These are phyloP conservation scores for Boletellus ananiceps DNA, from an alignment of 768 basidiomycete species.

Conservation along the genomic window DNA sequence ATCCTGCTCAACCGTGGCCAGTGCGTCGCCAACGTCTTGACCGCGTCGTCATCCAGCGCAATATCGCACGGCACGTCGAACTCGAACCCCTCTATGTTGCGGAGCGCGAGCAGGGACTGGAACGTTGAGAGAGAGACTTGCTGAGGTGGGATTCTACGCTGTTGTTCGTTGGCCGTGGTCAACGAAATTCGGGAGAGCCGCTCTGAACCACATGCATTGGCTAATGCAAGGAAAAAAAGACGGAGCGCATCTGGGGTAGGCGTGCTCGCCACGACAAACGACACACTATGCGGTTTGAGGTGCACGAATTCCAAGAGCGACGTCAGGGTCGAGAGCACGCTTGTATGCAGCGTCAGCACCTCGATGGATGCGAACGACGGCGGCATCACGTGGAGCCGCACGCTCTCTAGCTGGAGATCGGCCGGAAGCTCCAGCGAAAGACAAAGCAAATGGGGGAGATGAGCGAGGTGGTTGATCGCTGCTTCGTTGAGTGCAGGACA, in stretches of 20 bases:
- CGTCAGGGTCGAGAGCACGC: conserved; percentile 15
- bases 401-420: conserved; percentile 12
- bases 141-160: neutral
- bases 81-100: conserved; percentile 8
- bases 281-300: conserved; percentile 11
- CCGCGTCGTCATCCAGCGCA: conserved; percentile 16
- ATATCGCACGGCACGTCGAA: conserved; percentile 21
- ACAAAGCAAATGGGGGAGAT: conserved; percentile 10
- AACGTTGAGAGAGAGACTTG: conserved; percentile 15
- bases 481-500: conserved; percentile 20
- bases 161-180: neutral
- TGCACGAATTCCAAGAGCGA: conserved; percentile 18
- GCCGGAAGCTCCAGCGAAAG: conserved; percentile 15
- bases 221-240: conserved; percentile 20
- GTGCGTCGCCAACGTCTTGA: conserved; percentile 15
- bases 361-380: conserved; percentile 16
- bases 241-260: conserved; percentile 18
- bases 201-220: conserved; percentile 8
- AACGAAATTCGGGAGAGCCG: conserved; percentile 9
- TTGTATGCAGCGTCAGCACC: conserved; percentile 8
- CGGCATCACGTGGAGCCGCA: conserved; percentile 6
- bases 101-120: conserved; percentile 15
- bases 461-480: conserved; percentile 23
- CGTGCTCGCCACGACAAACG: conserved; percentile 9
- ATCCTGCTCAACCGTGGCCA: conserved; percentile 17